Evolutionary conservation across 306 rosid genomes (phyloP), one percentile per base, ranked within the genome.

Genomic region (Vigna radiata): DNA sequence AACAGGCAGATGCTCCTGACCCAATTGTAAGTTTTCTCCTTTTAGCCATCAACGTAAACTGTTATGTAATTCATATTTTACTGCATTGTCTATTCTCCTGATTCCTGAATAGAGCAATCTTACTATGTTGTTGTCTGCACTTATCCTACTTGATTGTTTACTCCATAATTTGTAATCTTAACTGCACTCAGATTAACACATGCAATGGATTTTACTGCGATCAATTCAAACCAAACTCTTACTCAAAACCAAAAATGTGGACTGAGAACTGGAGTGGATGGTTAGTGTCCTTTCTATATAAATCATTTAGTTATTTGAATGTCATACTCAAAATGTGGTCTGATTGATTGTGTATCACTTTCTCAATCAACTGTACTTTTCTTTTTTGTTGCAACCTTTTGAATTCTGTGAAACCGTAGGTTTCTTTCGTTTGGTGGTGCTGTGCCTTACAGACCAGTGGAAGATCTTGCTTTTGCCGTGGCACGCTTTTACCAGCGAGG

Each of bases 191-290:
- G 99, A 95, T 95, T 31, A 89, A 91, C 80, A 88, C 98, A 3
- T 92, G 97, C 93, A 95, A 95, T 79, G 90, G 89, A 54, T 95
- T 92, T 80, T 92, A 95, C 74, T 90, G 98, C 47, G 97, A 95
- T 66, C 96, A 95, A 77, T 95, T 91, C 78, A 82, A 85, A 19
- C 97, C 98, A 64, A 95, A 87, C 83, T 87, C 97, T 17, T 70
- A 89, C 9, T 67, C 81, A 5, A 95, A 88, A 65, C 98, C 98
- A 58, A 95, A 95, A 86, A 83, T 95, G 67, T 95, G 97, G 97
- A 95, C 98, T 9, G 98, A 95, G 89, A 86, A 87, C 82, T 95
- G 91, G 91, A 86, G 76, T 70, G 97, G 98, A 87, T 95, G 98
- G 98, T 95, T 61, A 76, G 85, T 27, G 13, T 56, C 16, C 31